Conservation (phyloP, 192 early-diverging fungal genomes). For the Coemansia sp. region DNA sequence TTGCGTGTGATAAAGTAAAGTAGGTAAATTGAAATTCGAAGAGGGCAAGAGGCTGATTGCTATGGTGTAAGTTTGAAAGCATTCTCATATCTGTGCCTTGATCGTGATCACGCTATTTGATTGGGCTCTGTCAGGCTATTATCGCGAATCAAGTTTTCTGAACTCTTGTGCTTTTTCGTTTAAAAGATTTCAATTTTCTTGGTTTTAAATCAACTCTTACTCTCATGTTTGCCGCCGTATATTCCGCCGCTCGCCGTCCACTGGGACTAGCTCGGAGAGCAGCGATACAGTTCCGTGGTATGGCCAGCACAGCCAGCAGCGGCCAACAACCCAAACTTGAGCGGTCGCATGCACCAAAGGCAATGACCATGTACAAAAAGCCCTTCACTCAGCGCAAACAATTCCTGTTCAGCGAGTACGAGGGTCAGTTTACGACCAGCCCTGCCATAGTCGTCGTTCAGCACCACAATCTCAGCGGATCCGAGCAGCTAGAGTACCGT, state of each 20-base stretch:
- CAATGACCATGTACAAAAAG: slow-evolving; percentile 51
- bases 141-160: neutral
- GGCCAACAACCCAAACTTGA: slow-evolving; percentile 25
- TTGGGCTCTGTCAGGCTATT: neutral
- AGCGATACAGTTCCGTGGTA: slow-evolving; percentile 6
- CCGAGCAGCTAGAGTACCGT: slow-evolving; percentile 37
- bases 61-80: no score
- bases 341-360: slow-evolving; percentile 38
- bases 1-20: neutral
- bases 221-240: slow-evolving; percentile 14
- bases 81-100: no score
- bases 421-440: slow-evolving; percentile 29
- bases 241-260: neutral
- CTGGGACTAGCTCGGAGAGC: slow-evolving; percentile 5
- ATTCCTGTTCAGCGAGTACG: slow-evolving; percentile 52
- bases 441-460: slow-evolving; percentile 41
- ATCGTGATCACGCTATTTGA: neutral
- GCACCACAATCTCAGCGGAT: slow-evolving; percentile 50
- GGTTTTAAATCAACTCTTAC: neutral
- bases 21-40: neutral
- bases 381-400: slow-evolving; percentile 56
- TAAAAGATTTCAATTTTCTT: neutral
- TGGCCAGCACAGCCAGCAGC: slow-evolving; percentile 8
- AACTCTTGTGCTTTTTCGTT: neutral
- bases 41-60: no score